phyloP scores from a whole-genome alignment of 2,329 filamentous ascomycete species.

The Nigrospora sphaerica region DNA sequence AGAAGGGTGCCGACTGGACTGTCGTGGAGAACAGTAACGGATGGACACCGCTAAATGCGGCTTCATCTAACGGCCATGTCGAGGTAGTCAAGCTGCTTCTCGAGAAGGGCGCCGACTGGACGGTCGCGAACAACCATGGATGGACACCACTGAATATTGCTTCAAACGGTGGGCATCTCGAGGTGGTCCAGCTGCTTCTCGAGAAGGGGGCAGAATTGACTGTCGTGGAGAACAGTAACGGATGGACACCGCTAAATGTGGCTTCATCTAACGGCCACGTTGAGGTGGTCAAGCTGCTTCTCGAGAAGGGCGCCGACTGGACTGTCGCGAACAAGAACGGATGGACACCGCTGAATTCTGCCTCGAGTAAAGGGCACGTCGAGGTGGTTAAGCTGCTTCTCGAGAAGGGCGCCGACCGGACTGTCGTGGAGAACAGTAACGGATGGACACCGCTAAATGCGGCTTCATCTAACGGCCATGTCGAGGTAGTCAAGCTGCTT shows the following conservation, averaged over 20 bases:
- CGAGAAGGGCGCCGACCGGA: too few species aligned
- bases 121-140: too few species aligned
- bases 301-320: conserved; percentile 1
- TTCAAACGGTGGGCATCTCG: too few species aligned
- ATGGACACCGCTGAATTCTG: background rate
- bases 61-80: conserved; percentile 5
- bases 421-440: too few species aligned
- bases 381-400: too few species aligned
- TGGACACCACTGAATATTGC: too few species aligned
- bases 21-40: background rate
- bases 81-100: conserved; percentile 1
- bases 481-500: too few species aligned
- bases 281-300: background rate
- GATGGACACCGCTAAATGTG: conserved; percentile 7
- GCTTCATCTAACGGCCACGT: background rate
- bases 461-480: too few species aligned
- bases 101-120: too few species aligned
- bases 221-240: conserved; percentile 20
- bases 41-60: background rate
- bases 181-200: background rate
- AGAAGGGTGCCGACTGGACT: background rate
- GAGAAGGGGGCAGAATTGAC: conserved; percentile 15
- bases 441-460: too few species aligned
- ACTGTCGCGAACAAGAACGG: background rate
- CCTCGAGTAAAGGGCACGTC: too few species aligned